These are phyloP conservation scores for Pseudozyma pruni DNA, from an alignment of 1,284 basidiomycete genomes.

Conservation along the genomic window DNA sequence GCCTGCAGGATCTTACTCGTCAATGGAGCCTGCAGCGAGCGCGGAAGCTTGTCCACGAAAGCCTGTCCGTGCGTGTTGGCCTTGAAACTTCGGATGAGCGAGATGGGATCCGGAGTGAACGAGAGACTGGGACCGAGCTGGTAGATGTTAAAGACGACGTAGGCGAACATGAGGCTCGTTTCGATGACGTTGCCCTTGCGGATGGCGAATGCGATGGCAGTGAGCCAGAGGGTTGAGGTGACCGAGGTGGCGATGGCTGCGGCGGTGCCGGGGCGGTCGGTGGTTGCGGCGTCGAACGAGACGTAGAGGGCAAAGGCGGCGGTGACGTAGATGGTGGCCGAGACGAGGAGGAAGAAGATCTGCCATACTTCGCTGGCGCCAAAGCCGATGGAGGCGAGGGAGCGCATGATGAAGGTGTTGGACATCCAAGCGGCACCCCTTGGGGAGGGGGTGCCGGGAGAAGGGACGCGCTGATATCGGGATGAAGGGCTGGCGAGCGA, in stretches of 20 bases:
- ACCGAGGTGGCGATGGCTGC: slow-evolving; percentile 63
- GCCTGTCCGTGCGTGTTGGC: slow-evolving; percentile 37
- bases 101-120: slow-evolving; percentile 62
- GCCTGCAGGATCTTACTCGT: slow-evolving; percentile 45
- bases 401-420: slow-evolving; percentile 48
- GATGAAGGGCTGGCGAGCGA: slow-evolving; percentile 78
- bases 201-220: slow-evolving; percentile 65
- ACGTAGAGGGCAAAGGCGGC: slow-evolving; percentile 60
- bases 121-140: slow-evolving; percentile 57
- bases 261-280: slow-evolving; percentile 54
- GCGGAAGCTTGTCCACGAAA: slow-evolving; percentile 35
- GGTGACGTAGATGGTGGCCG: slow-evolving; percentile 64
- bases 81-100: slow-evolving; percentile 64
- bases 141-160: slow-evolving; percentile 66
- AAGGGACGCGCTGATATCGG: slow-evolving; percentile 75
- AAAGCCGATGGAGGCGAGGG: slow-evolving; percentile 56
- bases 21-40: slow-evolving; percentile 23
- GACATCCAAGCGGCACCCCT: slow-evolving; percentile 31
- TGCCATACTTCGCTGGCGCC: slow-evolving; percentile 64
- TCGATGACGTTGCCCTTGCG: slow-evolving; percentile 66
- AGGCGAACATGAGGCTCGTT: slow-evolving; percentile 65
- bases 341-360: slow-evolving; percentile 62
- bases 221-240: slow-evolving; percentile 62
- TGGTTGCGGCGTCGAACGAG: slow-evolving; percentile 61
- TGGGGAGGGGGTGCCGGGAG: slow-evolving; percentile 1